Conservation (phyloP, 768 basidiomycete genomes). For the Lepiota venenata region DNA sequence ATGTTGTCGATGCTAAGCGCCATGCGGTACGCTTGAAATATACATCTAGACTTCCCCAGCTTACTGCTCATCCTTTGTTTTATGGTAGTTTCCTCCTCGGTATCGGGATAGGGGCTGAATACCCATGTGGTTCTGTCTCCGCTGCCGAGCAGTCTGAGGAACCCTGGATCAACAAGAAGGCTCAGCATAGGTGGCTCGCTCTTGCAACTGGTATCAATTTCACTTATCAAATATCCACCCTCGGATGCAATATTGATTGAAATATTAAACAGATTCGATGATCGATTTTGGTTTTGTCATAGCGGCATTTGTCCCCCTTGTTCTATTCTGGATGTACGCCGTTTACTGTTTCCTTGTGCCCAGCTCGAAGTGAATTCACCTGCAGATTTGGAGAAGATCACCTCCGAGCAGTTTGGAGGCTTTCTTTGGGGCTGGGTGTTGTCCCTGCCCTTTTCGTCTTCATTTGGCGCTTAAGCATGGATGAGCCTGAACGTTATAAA, state of each 20-base stretch:
- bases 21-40: slow-evolving; percentile 51
- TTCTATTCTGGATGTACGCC: slow-evolving; percentile 84
- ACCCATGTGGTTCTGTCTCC: slow-evolving; percentile 88
- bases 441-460: slow-evolving; percentile 81
- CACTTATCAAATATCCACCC: neutral
- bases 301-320: slow-evolving; percentile 76
- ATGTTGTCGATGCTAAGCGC: slow-evolving; percentile 76
- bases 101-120: slow-evolving; percentile 85
- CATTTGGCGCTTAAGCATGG: slow-evolving; percentile 83
- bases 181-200: slow-evolving; percentile 85
- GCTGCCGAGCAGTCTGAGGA: slow-evolving; percentile 91
- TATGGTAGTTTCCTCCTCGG: slow-evolving; percentile 74
- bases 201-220: slow-evolving; percentile 74
- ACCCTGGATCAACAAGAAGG: slow-evolving; percentile 67
- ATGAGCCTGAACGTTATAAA: slow-evolving; percentile 71
- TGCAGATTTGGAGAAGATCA: slow-evolving; percentile 72
- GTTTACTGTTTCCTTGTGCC: too few relatives aligned
- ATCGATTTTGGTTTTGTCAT: slow-evolving; percentile 84
- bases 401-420: slow-evolving; percentile 82
- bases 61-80: neutral
- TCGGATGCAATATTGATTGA: neutral
- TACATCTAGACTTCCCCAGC: neutral
- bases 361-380: too few relatives aligned
- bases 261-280: slow-evolving; percentile 60
- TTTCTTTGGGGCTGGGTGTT: slow-evolving; percentile 81